These are phyloP conservation scores for Punctularia strigosozonata DNA, from an alignment of 768 basidiomycete genomes.

Conservation along the genomic window DNA sequence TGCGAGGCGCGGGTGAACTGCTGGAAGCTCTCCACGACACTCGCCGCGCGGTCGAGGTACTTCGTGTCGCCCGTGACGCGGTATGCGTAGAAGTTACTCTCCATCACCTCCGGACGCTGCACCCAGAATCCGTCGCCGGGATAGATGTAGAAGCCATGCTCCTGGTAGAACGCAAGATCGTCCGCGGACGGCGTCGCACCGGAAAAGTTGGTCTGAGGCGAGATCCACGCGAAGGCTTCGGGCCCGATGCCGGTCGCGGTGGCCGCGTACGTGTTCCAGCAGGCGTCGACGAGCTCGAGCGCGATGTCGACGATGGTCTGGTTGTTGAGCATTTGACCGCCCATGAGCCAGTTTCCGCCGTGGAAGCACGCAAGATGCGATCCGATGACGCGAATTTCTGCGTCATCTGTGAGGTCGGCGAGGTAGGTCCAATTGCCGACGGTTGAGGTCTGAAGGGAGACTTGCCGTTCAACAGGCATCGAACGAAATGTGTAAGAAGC, in stretches of 20 bases:
- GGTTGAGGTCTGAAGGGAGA: conserved; percentile 34
- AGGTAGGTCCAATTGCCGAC: conserved; percentile 52
- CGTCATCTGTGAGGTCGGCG: conserved; percentile 44
- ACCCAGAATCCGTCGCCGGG: conserved; percentile 40
- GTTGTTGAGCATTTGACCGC: conserved; percentile 60
- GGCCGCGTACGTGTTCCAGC: conserved; percentile 74
- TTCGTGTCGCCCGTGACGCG: conserved; percentile 58
- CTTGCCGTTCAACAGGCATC: fast-evolving
- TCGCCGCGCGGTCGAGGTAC: conserved; percentile 53
- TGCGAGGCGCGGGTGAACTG: conserved; percentile 29
- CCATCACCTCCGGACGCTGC: conserved; percentile 66
- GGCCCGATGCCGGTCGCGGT: conserved; percentile 74
- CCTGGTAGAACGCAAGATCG: conserved; percentile 40
- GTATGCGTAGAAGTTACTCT: conserved; percentile 75
- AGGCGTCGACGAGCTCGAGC: conserved; percentile 53
- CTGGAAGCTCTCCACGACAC: conserved; percentile 48
- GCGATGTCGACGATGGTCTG: conserved; percentile 54
- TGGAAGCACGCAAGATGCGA: conserved; percentile 69
- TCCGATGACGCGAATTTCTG: conserved; percentile 43
- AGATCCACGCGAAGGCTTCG: conserved; percentile 52
- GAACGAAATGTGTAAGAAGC: too few relatives aligned
- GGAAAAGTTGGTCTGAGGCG: conserved; percentile 52
- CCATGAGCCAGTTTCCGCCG: conserved; percentile 61
- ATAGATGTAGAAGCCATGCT: conserved; percentile 54
- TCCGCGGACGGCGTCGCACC: conserved; percentile 26